A percentile compares a stretch with the other conserved stretches of the same genome.
Conservation (phyloP, 1,139 yeast genomes). For the Trichomonascaceae sp. region DNA sequence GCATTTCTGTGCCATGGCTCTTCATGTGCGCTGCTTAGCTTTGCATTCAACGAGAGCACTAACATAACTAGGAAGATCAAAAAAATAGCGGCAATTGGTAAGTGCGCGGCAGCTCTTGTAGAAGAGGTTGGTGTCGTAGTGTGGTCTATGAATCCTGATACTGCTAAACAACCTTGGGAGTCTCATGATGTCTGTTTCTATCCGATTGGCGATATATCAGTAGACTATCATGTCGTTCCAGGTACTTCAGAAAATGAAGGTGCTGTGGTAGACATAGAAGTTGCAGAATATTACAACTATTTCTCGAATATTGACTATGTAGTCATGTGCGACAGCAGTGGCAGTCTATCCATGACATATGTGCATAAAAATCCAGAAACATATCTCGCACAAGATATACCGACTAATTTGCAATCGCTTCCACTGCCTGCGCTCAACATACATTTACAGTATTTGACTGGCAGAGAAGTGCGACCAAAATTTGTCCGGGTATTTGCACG, state of each 20-base stretch:
- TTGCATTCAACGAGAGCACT: background rate
- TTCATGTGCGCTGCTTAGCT: background rate
- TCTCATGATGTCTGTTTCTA: background rate
- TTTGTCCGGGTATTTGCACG: background rate
- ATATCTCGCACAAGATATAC: no score
- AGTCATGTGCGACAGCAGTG: background rate
- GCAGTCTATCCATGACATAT: background rate
- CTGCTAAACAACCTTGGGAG: background rate
- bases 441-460: background rate
- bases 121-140: background rate
- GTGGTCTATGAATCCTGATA: background rate
- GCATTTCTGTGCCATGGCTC: background rate
- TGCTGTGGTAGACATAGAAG: background rate
- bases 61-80: background rate
- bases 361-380: no score
- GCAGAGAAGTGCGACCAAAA: background rate
- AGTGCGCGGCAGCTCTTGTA: background rate
- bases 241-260: background rate
- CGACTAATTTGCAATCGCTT: no score
- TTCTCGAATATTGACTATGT: background rate
- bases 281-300: background rate
- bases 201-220: background rate
- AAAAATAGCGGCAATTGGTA: background rate
- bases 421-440: background rate
- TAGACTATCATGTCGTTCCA: background rate